Evolutionary conservation across 176 grass and related monocot species (phyloP), one percentile per base, ranked within the genome.

Genomic region (Aegilops sharonensis): DNA sequence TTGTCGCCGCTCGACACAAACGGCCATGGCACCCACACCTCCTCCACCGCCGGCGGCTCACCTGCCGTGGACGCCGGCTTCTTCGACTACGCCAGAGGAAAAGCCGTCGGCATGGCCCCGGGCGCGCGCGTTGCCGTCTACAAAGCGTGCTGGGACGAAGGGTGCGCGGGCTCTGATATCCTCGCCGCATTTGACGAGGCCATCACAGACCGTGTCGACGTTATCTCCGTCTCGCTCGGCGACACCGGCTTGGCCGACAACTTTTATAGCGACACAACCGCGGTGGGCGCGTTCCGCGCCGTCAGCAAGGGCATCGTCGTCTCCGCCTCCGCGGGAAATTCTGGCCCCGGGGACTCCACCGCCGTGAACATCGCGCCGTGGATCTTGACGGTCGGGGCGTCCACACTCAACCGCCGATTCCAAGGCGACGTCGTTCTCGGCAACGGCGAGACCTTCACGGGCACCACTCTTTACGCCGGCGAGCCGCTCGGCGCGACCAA

Each of bases 351-450:
- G 1, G 48, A 21, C 48, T 67, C 27, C 8, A 87, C 91, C 11
- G 64, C 69, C 11, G 43, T 7, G 43, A 95, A 95, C 78, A 6
- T 60, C 3, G 93, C 93, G 8, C 93, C 93, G 8, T 95, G 91
- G 93, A 29, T 91, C 65, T 17, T 87, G 66, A 95, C 93, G 4
- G 91, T 95, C 8, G 93, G 86, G 2, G 93, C 93, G 11, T 84
- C 85, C 10, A 82, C 75, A 23, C 48, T 95, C 24, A 87, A 93
- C 85, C 86, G 91, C 23, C 50, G 10, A 17, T 92, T 95, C 75
- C 88, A 74, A 0, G 85, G 83, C 1, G 66, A 78, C 37, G 79
- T 92, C 39, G 35, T 90, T 8, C 90, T 95, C 8, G 91, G 88
- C 25, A 61, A 83, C 43, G 85, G 86, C 1, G 76, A 74, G 1